Conservation (phyloP, 176 grass and related monocot genomes). For the Oryza nivara region DNA sequence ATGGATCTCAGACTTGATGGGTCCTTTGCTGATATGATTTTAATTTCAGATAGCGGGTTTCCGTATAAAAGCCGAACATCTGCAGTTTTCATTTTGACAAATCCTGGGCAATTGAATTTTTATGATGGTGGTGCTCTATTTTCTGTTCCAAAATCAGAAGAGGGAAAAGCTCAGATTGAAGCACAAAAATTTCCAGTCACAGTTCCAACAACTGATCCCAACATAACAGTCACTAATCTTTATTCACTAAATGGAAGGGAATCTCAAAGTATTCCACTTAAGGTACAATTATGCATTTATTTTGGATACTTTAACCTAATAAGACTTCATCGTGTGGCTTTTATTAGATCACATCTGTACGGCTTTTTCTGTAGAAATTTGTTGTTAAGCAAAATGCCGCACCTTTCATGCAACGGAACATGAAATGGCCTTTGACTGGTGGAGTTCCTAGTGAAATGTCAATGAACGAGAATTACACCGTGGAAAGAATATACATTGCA, state of each 20-base stretch:
- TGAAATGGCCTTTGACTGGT: conserved; percentile 96
- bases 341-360: conserved; percentile 12
- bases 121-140: conserved; percentile 76
- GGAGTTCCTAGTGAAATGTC: conserved; percentile 93
- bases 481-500: conserved; percentile 83
- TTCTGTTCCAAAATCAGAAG: conserved; percentile 62
- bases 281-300: conserved; percentile 55
- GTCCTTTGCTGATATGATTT: conserved; percentile 99
- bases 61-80: conserved; percentile 60
- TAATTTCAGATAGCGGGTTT: conserved; percentile 69
- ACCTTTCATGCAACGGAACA: conserved; percentile 51
- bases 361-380: conserved; percentile 60
- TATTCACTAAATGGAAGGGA: conserved; percentile 49
- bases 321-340: conserved; percentile 5
- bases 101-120: conserved; percentile 89
- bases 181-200: conserved; percentile 78
- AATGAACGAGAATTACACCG: conserved; percentile 51
- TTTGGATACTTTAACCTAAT: conserved; percentile 16
- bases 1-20: conserved; percentile 83
- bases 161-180: conserved; percentile 50
- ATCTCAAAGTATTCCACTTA: conserved; percentile 61
- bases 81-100: conserved; percentile 89
- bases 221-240: conserved; percentile 72
- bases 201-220: conserved; percentile 80
- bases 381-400: conserved; percentile 45